Base-by-base conservation (phyloP, 495 filamentous ascomycete species). In the Terfezia claveryi region DNA sequence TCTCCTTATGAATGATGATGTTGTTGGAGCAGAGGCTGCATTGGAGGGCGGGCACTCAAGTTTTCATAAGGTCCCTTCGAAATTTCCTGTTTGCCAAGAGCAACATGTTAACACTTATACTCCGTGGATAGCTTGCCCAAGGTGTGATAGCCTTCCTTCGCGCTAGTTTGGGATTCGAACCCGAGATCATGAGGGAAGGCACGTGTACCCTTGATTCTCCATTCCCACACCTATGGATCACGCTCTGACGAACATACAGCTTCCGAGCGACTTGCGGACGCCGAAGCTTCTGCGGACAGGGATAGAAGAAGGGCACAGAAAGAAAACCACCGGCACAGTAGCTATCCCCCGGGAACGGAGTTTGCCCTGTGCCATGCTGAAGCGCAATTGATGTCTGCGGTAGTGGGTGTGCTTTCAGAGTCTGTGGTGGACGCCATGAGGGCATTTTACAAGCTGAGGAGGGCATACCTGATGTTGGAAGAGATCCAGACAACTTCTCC, bases 1-100 rank as follows among this genome's bases (percentile, higher is more conserved):
- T 56, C 67, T 81, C 37, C 89, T 98, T 62, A 86, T 98, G 72
- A 84, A 91, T 64, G 91, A 98, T 68, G 88, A 95, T 68, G 82
- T 96, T 55, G 84, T 85, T 46, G 80, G 76, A 36, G 91, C 91
- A 2, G 89, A 95, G 67, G 73, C 70, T 57, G 76, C 75, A 38
- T 73, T 96, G 16, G 75, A 74, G 36, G 74, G 78, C 59, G 80
- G 82, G 16, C 69, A 74, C 50, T 96, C 91, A n/a, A 76, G 87
- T n/a, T 96, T 87, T 65, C 91, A 98, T 65, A 78, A 80, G 69
- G 80, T 83, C 65, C 11, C 49, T 49, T 38, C 44, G 49, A 37
- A 37, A 11, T 54, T 36, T 56, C 36, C 38, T 52, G 38, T 55
- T 44, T 38, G 23, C 32, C 23, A 50, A 58, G 32, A 20, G 10